phyloP scores from a whole-genome alignment of 192 early-diverging fungal genomes.

The Funneliformis mosseae region DNA sequence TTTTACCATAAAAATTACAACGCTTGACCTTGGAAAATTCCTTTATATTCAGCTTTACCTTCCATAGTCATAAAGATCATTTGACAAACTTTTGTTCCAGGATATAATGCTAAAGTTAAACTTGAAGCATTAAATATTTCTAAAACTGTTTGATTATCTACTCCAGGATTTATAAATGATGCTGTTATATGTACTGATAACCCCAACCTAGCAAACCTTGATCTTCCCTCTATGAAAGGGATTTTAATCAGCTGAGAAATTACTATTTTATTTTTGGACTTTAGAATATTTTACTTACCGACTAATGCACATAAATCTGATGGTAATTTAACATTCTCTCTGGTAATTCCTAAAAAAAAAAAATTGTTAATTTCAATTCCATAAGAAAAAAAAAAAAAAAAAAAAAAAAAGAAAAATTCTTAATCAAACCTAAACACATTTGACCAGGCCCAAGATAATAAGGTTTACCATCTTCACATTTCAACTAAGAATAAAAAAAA shows the following conservation, averaged over 20 bases:
- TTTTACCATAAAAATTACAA: too few species aligned
- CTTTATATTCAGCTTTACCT: conserved; percentile 26
- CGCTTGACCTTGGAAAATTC: conserved; percentile 31
- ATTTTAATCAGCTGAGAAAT: too few species aligned
- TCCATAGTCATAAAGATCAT: conserved; percentile 38
- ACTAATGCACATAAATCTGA: conserved; percentile 25
- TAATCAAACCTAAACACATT: conserved; percentile 30
- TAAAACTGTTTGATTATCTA: conserved; percentile 21
- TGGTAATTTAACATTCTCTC: conserved; percentile 13
- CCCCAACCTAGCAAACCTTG: conserved; percentile 28
- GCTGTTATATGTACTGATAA: conserved; percentile 32
- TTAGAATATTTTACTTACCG: conserved; percentile 16
- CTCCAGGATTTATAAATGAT: conserved; percentile 29
- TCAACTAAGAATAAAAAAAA: conserved; percentile 2
- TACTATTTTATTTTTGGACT: background rate
- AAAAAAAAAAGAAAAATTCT: background rate
- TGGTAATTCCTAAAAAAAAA: conserved; percentile 11
- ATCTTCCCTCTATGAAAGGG: conserved; percentile 13
- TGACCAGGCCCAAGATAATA: conserved; percentile 30
- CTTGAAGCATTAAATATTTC: conserved; percentile 36
- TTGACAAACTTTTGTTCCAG: conserved; percentile 37
- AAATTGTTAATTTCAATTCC: background rate
- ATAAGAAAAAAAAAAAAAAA: background rate
- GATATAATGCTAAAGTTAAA: conserved; percentile 30
- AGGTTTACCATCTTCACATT: conserved; percentile 19